These are phyloP conservation scores for Suhomyces emberorum DNA, from an alignment of 805 yeast species.

Conservation along the genomic window DNA sequence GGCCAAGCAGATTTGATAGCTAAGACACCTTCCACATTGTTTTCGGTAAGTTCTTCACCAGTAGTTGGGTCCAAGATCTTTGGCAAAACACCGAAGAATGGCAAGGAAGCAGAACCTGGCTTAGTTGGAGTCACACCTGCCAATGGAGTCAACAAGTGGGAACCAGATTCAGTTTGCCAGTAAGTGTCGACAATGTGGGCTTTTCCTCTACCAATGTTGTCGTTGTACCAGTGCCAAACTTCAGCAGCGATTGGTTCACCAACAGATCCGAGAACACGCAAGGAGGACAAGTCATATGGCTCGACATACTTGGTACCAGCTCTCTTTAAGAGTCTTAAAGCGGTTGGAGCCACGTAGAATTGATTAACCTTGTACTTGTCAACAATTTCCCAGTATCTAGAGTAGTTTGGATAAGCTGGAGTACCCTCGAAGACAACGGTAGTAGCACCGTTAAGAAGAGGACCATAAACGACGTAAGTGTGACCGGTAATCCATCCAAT, in stretches of 20 bases:
- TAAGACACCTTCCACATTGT: constrained; percentile 94
- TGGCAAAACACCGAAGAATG: constrained; percentile 93
- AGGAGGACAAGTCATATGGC: constrained; percentile 76
- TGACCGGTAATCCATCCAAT: constrained; percentile 99
- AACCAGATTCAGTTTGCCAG: constrained; percentile 99
- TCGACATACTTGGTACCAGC: constrained; percentile 85
- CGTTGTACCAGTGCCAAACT: constrained; percentile 98
- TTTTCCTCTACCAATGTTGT: constrained; percentile 82
- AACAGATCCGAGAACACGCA: constrained; percentile 92
- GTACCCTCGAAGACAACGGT: constrained; percentile 95
- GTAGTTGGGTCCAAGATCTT: constrained; percentile 89
- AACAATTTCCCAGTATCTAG: constrained; percentile 95
- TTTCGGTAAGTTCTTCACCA: constrained; percentile 79
- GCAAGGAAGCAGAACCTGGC: constrained; percentile 96
- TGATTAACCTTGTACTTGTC: constrained; percentile 90
- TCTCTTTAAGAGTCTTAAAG: constrained; percentile 81
- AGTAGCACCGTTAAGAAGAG: constrained; percentile 80
- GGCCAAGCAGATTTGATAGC: constrained; percentile 95
- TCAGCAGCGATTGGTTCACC: constrained; percentile 99
- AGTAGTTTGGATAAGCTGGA: constrained; percentile 93
- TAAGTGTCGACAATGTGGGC: constrained; percentile 94
- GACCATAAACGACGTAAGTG: constrained; percentile 93
- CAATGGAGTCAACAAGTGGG: constrained; percentile 89
- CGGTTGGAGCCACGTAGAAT: constrained; percentile 98
- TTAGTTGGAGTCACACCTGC: constrained; percentile 94